phyloP scores from a whole-genome alignment of 345 rosid species.

The Citrus australasica region DNA sequence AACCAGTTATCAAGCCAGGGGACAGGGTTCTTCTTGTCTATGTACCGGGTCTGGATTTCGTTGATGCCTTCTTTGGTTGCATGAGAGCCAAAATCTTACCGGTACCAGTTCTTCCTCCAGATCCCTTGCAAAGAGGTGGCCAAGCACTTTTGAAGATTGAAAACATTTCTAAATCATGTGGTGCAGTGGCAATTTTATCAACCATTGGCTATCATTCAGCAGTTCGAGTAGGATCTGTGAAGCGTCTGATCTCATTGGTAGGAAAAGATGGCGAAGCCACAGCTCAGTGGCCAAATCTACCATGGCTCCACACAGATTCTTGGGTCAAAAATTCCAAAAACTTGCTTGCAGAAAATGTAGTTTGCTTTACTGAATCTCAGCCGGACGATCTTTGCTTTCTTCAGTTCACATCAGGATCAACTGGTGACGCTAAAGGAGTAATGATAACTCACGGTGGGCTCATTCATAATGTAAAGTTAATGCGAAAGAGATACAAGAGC shows the following conservation, averaged over 20 bases:
- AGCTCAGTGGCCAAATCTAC: constrained; percentile 58
- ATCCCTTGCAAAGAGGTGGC: constrained; percentile 68
- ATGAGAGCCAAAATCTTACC: constrained; percentile 59
- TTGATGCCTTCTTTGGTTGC: constrained; percentile 72
- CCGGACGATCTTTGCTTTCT: constrained; percentile 52
- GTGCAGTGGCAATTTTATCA: constrained; percentile 56
- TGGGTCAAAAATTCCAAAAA: constrained; percentile 45
- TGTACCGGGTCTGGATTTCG: constrained; percentile 61
- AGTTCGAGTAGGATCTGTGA: constrained; percentile 57
- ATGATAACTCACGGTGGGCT: constrained; percentile 65
- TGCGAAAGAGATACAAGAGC: constrained; percentile 50
- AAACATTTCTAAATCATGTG: constrained; percentile 53
- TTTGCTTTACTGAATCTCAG: constrained; percentile 26
- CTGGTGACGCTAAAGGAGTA: constrained; percentile 74
- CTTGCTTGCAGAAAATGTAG: constrained; percentile 10
- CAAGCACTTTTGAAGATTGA: constrained; percentile 65
- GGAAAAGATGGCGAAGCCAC: constrained; percentile 30
- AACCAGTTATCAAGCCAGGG: constrained; percentile 50
- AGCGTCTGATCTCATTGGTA: constrained; percentile 38
- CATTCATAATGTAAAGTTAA: constrained; percentile 61
- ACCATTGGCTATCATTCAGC: constrained; percentile 57
- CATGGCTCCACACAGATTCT: constrained; percentile 67
- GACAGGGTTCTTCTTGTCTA: constrained; percentile 59
- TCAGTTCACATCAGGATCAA: constrained; percentile 72
- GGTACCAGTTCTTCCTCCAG: constrained; percentile 73